Percentiles rank a stretch among this genome's conserved stretches.
Conservation (phyloP, 2,329 filamentous ascomycete species). For the Hymenoscyphus fructigenus region DNA sequence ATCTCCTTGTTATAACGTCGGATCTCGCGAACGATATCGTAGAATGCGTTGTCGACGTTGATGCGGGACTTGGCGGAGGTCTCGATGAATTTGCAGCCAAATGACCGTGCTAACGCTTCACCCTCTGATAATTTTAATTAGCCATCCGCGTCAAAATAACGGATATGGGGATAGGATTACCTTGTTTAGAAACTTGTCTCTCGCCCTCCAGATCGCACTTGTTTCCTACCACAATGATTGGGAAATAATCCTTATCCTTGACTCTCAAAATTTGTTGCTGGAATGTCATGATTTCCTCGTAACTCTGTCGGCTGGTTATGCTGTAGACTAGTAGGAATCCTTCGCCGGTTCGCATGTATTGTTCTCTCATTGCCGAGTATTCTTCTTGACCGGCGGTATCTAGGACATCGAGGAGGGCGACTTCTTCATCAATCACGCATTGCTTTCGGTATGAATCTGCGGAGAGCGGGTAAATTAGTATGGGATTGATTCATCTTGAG, state of each 20-base stretch:
- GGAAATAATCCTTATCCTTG: constrained; percentile 99
- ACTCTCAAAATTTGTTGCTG: constrained; percentile 98
- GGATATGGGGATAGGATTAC: constrained; percentile 49
- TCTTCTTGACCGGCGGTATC: constrained; percentile 98
- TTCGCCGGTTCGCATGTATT: constrained; percentile 99
- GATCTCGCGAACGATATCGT: constrained; percentile 97
- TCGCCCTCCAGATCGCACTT: constrained; percentile 97
- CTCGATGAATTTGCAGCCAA: constrained; percentile 98
- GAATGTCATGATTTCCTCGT: constrained; percentile 98
- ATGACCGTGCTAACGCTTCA: constrained; percentile 78
- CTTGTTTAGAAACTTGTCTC: constrained; percentile 87
- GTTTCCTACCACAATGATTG: constrained; percentile 98
- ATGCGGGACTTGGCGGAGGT: constrained; percentile 97
- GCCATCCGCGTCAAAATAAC: not conserved
- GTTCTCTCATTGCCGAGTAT: constrained; percentile 98
- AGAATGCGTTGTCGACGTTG: constrained; percentile 98
- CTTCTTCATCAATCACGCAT: constrained; percentile 97
- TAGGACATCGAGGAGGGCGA: constrained; percentile 94
- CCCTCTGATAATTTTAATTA: constrained; percentile 65
- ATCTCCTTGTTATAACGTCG: constrained; percentile 98
- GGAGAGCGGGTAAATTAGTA: constrained; percentile 1
- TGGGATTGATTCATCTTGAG: not conserved
- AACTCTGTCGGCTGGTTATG: constrained; percentile 95
- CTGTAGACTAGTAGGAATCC: constrained; percentile 98
- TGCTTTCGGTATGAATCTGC: constrained; percentile 99